These are phyloP conservation scores for Orbilia javanica DNA, from an alignment of 2,329 filamentous ascomycete genomes.

Conservation along the genomic window DNA sequence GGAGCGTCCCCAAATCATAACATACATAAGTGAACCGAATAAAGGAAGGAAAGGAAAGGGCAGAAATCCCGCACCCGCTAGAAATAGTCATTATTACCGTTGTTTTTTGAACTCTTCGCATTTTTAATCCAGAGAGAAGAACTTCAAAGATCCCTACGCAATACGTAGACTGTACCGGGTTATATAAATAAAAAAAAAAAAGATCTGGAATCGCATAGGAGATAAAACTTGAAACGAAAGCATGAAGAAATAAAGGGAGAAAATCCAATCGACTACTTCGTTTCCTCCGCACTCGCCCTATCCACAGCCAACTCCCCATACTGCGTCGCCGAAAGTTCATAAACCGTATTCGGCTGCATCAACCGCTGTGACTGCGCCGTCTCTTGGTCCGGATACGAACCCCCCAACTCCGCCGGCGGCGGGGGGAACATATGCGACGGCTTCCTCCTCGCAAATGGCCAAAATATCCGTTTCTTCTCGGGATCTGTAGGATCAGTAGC, in stretches of 20 bases:
- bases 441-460: conserved; percentile 24
- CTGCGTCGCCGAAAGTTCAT: conserved; percentile 29
- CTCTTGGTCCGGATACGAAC: conserved; percentile 18
- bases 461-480: conserved; percentile 20
- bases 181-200: background rate
- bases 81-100: conserved; percentile 6
- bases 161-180: too few relatives aligned
- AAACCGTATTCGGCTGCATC: conserved; percentile 11
- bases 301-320: conserved; percentile 21
- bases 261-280: background rate
- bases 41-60: background rate
- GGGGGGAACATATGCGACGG: conserved; percentile 34
- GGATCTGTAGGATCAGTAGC: conserved; percentile 17
- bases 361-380: background rate
- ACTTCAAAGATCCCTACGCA: too few relatives aligned
- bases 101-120: background rate
- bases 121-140: background rate
- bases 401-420: conserved; percentile 33
- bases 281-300: background rate
- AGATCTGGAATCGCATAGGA: background rate
- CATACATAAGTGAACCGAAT: background rate
- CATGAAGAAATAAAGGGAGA: background rate
- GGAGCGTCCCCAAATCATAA: background rate
- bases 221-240: too few relatives aligned
- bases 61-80: background rate